phyloP scores from a whole-genome alignment of 352 stramenopile genomes.

The Globisporangium spiculum region DNA sequence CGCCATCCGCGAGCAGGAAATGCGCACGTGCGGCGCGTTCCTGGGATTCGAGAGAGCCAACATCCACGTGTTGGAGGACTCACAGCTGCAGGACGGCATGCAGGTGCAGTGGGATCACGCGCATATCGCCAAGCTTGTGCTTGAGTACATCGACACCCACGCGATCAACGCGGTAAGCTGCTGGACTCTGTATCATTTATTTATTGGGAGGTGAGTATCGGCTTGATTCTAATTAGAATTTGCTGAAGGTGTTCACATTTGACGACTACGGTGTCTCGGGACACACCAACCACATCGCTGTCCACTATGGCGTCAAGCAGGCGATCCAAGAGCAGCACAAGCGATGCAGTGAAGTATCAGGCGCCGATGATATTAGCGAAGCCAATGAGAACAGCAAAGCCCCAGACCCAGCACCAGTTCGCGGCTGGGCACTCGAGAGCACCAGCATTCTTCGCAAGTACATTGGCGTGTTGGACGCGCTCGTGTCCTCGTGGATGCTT shows the following conservation, averaged over 20 bases:
- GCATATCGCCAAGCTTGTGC: constrained; percentile 63
- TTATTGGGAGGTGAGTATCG: neutral
- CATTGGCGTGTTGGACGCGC: constrained; percentile 71
- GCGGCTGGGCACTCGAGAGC: constrained; percentile 67
- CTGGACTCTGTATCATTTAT: neutral
- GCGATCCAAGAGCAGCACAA: constrained; percentile 42
- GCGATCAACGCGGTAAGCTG: constrained; percentile 58
- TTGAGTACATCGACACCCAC: constrained; percentile 49
- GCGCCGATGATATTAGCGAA: neutral
- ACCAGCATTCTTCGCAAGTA: constrained; percentile 87
- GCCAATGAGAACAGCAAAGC: neutral
- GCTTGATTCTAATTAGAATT: neutral
- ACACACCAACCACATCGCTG: constrained; percentile 92
- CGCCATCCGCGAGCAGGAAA: constrained; percentile 77
- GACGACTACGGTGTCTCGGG: constrained; percentile 91
- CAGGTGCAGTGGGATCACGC: constrained; percentile 61
- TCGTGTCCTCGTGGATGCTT: constrained; percentile 41
- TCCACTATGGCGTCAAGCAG: constrained; percentile 52
- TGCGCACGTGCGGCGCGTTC: constrained; percentile 50
- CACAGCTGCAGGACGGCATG: constrained; percentile 86
- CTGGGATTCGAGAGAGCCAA: constrained; percentile 45
- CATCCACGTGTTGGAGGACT: constrained; percentile 75
- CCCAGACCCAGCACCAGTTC: constrained; percentile 22
- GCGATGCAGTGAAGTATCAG: constrained; percentile 26
- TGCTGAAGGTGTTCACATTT: constrained; percentile 91